Conservation (phyloP, 345 rosid species). For the Lepidium africanum region DNA sequence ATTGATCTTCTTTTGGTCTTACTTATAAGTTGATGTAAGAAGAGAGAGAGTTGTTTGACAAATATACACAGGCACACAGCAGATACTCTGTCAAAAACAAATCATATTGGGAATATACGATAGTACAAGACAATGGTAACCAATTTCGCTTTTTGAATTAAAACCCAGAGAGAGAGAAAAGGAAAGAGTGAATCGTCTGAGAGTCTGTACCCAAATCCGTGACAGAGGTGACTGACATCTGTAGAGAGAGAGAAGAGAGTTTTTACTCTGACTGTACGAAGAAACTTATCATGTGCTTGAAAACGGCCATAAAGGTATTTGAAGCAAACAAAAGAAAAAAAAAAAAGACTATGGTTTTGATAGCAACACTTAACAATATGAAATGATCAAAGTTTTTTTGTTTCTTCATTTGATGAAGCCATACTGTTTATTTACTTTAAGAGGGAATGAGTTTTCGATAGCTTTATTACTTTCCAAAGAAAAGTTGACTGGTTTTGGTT, state of each 20-base stretch:
- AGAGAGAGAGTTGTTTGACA: conserved; percentile 11
- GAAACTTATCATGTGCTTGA: conserved; percentile 23
- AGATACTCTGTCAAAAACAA: conserved; percentile 27
- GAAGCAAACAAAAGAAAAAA: conserved; percentile 5
- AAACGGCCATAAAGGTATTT: conserved; percentile 27
- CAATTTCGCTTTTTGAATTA: conserved; percentile 32
- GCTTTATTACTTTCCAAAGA: not conserved
- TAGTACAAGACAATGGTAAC: conserved; percentile 29
- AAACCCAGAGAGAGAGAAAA: conserved; percentile 10
- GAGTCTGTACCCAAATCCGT: conserved; percentile 26
- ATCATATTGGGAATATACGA: conserved; percentile 26
- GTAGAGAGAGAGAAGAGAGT: conserved; percentile 8
- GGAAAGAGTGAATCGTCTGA: conserved; percentile 9
- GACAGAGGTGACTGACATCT: conserved; percentile 28
- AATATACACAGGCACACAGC: conserved; percentile 11
- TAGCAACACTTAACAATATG: conserved; percentile 25
- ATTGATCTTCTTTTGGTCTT: conserved; percentile 9
- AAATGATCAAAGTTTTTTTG: not conserved
- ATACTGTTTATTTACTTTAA: not conserved
- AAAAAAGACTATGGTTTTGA: conserved; percentile 17
- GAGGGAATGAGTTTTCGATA: conserved; percentile 4
- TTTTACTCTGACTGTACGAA: conserved; percentile 26
- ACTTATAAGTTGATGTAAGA: conserved; percentile 12
- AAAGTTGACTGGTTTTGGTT: conserved; percentile 12
- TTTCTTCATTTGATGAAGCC: conserved; percentile 3